These are phyloP conservation scores for Artemisia argyi DNA, from an alignment of 129 eudicot species.

Conservation along the genomic window DNA sequence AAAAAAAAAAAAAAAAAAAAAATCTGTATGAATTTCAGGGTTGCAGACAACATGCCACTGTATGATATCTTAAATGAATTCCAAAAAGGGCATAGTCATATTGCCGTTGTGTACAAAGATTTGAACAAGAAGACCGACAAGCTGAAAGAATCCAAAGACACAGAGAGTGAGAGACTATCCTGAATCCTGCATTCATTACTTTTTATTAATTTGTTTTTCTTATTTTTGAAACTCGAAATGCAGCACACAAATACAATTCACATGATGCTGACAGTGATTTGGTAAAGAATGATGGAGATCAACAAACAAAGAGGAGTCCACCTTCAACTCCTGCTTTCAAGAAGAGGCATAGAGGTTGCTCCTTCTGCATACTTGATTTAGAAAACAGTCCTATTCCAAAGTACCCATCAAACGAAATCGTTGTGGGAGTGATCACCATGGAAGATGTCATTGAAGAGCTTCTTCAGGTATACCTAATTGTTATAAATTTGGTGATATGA, in stretches of 20 bases:
- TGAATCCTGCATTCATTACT: not conserved
- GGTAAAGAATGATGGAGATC: constrained; percentile 44
- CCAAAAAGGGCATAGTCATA: constrained; percentile 99
- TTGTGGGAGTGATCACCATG: constrained; percentile 91
- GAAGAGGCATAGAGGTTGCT: constrained; percentile 92
- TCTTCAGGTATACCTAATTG: constrained; percentile 68
- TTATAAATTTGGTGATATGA: not conserved
- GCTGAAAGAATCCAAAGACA: constrained; percentile 34
- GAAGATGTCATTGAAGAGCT: constrained; percentile 99
- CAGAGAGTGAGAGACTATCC: constrained; percentile 43
- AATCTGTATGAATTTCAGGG: constrained; percentile 43
- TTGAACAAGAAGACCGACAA: constrained; percentile 51
- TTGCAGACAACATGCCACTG: constrained; percentile 87
- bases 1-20: too few species aligned
- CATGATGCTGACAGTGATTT: constrained; percentile 32
- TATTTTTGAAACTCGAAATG: constrained; percentile 39
- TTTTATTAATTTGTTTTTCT: not conserved
- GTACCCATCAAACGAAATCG: constrained; percentile 60
- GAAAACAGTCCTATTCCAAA: constrained; percentile 76
- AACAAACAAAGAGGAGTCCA: constrained; percentile 59
- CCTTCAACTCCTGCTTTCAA: constrained; percentile 84
- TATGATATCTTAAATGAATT: constrained; percentile 95
- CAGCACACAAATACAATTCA: constrained; percentile 35
- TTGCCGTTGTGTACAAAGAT: constrained; percentile 91
- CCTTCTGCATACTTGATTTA: constrained; percentile 88